Conservation (phyloP, 108 stramenopile species). For the Cyclotella baltica region DNA sequence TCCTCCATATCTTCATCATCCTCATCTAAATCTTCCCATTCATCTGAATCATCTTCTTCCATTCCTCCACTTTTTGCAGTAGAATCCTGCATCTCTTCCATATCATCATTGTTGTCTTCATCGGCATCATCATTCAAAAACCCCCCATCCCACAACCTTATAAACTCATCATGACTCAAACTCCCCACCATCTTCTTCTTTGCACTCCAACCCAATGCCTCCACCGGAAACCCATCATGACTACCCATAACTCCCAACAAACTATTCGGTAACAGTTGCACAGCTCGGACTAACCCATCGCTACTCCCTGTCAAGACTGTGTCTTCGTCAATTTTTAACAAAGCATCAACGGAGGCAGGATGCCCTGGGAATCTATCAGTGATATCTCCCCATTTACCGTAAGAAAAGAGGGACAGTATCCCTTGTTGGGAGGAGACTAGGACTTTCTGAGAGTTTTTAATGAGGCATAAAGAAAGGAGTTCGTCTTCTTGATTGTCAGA, state of each 20-base stretch:
- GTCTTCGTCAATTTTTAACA: slow-evolving; percentile 95
- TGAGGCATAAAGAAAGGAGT: slow-evolving; percentile 76
- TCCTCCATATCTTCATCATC: slow-evolving; percentile 52
- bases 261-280: slow-evolving; percentile 90
- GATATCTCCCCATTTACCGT: slow-evolving; percentile 94
- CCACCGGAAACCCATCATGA: slow-evolving; percentile 93
- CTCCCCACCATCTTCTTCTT: slow-evolving; percentile 83
- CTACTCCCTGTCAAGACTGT: slow-evolving; percentile 94
- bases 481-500: slow-evolving; percentile 97
- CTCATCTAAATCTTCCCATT: slow-evolving; percentile 84
- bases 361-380: slow-evolving; percentile 95
- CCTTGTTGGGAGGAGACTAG: slow-evolving; percentile 92
- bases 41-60: slow-evolving; percentile 66
- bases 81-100: slow-evolving; percentile 17
- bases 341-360: slow-evolving; percentile 86
- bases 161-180: slow-evolving; percentile 73
- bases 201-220: slow-evolving; percentile 80
- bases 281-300: slow-evolving; percentile 94
- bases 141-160: slow-evolving; percentile 83
- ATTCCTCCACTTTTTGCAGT: slow-evolving; percentile 1
- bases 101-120: slow-evolving; percentile 44
- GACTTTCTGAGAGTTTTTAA: slow-evolving; percentile 90
- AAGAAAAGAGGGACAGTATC: slow-evolving; percentile 84
- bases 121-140: slow-evolving; percentile 71
- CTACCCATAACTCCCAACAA: slow-evolving; percentile 92